Base-by-base conservation (phyloP, 1,139 yeast genomes). In the Yamadazyma blattariae region DNA sequence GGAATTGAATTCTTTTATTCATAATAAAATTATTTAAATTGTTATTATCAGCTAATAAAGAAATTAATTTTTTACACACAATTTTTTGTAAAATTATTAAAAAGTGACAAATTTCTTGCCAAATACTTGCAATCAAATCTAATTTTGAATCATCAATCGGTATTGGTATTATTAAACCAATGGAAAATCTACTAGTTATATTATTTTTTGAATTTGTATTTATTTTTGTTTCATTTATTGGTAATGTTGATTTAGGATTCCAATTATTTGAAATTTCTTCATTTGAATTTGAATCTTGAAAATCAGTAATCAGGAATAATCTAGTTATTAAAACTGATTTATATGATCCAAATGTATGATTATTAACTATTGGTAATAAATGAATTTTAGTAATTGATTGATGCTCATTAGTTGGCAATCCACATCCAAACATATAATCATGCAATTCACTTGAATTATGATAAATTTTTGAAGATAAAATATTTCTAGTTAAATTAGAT, bases 381-480 rank as follows among this genome's bases (percentile, higher is more conserved):
- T 76, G 81, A 7, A 76, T 48, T 42, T 76, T 77, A 2, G 77
- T 71, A 13, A 67, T 53, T 18, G 64, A 51, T 24, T 61, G 61
- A n/a, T 61, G 53, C 40, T 76, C 80, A 42, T 64, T 72, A 5
- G 73, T 57, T 11, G 79, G 77, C 24, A 76, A 52, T 0, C 81
- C 81, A 40, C 76, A 71, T 5, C 82, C 82, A 52, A 75, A 77
- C 74, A 75, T 72, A 45, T 66, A 73, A 40, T 72, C 72, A 31
- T 71, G 64, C 25, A 77, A 49, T 40, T 76, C 81, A 37, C 59
- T 57, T 9, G 57, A 45, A 24, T 67, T 62, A 44, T 75, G 79
- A 41, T 62, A 59, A 3, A 61, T 39, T 33, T 61, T 63, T 25
- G 61, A 51, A 3, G 54, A 37, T 11, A 49, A 25, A 26, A 52